phyloP scores from a whole-genome alignment of 1,284 basidiomycete genomes.

The Ganoderma leucocontextum region DNA sequence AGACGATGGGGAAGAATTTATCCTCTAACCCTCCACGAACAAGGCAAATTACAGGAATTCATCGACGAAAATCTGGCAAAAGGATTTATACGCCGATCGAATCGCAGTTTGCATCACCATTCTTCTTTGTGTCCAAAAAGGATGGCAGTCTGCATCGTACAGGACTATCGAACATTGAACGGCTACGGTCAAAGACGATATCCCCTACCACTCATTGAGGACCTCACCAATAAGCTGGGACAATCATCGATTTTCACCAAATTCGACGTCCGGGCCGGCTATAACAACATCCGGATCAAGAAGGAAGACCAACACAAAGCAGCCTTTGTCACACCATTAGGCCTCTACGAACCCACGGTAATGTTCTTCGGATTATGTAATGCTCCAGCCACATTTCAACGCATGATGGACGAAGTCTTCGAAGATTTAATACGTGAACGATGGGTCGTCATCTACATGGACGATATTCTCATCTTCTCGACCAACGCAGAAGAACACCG shows the following conservation, averaged over 20 bases:
- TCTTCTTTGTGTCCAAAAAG: slow-evolving; percentile 50
- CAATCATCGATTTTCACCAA: slow-evolving; percentile 13
- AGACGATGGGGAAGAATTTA: neutral
- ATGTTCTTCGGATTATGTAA: slow-evolving; percentile 20
- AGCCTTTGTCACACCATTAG: slow-evolving; percentile 10
- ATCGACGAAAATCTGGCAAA: slow-evolving; percentile 1
- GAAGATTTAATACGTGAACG: neutral
- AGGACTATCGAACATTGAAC: slow-evolving; percentile 37
- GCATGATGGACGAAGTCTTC: slow-evolving; percentile 15
- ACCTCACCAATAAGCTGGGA: slow-evolving; percentile 11
- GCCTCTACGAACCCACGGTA: slow-evolving; percentile 10
- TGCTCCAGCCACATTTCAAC: slow-evolving; percentile 14
- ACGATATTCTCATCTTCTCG: slow-evolving; percentile 14
- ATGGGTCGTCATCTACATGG: slow-evolving; percentile 10
- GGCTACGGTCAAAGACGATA: slow-evolving; percentile 41
- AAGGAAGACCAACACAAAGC: slow-evolving; percentile 17
- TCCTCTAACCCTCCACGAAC: neutral
- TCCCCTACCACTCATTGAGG: slow-evolving; percentile 11
- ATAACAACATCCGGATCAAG: slow-evolving; percentile 19
- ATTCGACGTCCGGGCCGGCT: slow-evolving; percentile 11
- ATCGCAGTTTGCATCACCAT: slow-evolving; percentile 37
- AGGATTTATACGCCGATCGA: slow-evolving; percentile 26
- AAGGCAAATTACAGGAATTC: neutral
- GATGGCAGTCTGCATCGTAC: slow-evolving; percentile 33
- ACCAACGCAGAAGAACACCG: neutral